Base-by-base conservation (phyloP, 2,329 filamentous ascomycete genomes). In the Paecilomyces formosus region DNA sequence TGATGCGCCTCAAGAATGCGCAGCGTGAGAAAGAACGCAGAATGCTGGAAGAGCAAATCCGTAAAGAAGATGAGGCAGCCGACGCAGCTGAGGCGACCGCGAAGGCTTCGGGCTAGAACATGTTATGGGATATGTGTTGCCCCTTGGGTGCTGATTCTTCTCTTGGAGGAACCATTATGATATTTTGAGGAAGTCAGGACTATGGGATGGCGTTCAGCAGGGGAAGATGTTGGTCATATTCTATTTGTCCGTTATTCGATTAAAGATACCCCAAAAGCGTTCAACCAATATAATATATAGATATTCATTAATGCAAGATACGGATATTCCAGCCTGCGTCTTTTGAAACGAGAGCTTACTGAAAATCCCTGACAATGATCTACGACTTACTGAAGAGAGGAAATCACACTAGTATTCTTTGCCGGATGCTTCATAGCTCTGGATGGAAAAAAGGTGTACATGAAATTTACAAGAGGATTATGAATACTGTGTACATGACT, bases 1-100 rank as follows among this genome's bases (percentile, higher is more conserved):
- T 85, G 73, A 85, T 82, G 60, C 77, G 82, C 58, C 63, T 86
- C 49, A 81, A 81, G 62, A 83, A 80, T 58, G 82, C 82, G 1
- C 82, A 85, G 68, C 78, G 76, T 49, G 76, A 77, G 64, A 77
- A 79, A 24, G 82, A 85, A 68, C 79, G 76, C 58, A 78, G 75
- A 63, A 75, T 76, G 31, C 61, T 82, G 12, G 82, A 82, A 61
- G 82, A 83, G 56, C 78, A 85, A 62, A 76, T 82, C 57, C 68
- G 74, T 51, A 76, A 75, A 64, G 77, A 78, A 61, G 81, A 82
- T 50, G 76, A 79, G 58, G 74, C 70, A 4, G 75, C 73, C 3
- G 72, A 72, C 62, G 71, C 71, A 61, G 62, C 71, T 18, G 50
- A 52, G 9, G 50, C 50, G 22, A 22, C 50, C 5, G 50, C 50